Percentiles rank a stretch among this genome's conserved stretches.
Conservation (phyloP, 495 filamentous ascomycete species). For the Lasiosphaeria ovina region DNA sequence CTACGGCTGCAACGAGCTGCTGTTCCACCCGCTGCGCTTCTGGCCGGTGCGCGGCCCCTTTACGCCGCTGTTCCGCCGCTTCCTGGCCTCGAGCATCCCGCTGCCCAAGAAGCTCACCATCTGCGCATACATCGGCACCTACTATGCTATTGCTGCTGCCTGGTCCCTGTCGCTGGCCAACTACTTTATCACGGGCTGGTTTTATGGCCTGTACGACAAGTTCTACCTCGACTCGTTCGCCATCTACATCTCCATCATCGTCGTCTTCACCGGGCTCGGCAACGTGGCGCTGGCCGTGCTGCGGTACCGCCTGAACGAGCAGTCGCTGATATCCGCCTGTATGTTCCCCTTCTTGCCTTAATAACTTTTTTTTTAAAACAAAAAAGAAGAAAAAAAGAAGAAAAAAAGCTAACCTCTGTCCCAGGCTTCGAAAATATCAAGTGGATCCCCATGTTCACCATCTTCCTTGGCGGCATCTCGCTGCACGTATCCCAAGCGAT, state of each 20-base stretch:
- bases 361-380: slow-evolving; percentile 5
- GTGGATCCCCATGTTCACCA: slow-evolving; percentile 59
- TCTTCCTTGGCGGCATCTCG: slow-evolving; percentile 65
- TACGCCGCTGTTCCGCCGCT: slow-evolving; percentile 62
- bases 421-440: slow-evolving; percentile 60
- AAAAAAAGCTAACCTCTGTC: not conserved
- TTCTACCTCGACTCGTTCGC: slow-evolving; percentile 62
- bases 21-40: slow-evolving; percentile 51
- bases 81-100: slow-evolving; percentile 54
- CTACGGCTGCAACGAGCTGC: slow-evolving; percentile 69
- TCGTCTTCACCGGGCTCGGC: slow-evolving; percentile 57
- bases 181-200: slow-evolving; percentile 64
- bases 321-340: slow-evolving; percentile 35
- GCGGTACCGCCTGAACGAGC: slow-evolving; percentile 51
- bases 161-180: slow-evolving; percentile 64
- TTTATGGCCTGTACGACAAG: slow-evolving; percentile 56
- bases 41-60: slow-evolving; percentile 60
- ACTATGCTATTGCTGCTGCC: slow-evolving; percentile 67
- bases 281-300: slow-evolving; percentile 53
- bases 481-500: slow-evolving; percentile 62
- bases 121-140: slow-evolving; percentile 71
- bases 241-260: slow-evolving; percentile 55
- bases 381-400: not conserved
- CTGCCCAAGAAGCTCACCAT: slow-evolving; percentile 68
- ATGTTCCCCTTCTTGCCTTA: slow-evolving; percentile 19